These are phyloP conservation scores for Ophiostoma novo-ulmi DNA, from an alignment of 2,329 filamentous ascomycete species.

Conservation along the genomic window DNA sequence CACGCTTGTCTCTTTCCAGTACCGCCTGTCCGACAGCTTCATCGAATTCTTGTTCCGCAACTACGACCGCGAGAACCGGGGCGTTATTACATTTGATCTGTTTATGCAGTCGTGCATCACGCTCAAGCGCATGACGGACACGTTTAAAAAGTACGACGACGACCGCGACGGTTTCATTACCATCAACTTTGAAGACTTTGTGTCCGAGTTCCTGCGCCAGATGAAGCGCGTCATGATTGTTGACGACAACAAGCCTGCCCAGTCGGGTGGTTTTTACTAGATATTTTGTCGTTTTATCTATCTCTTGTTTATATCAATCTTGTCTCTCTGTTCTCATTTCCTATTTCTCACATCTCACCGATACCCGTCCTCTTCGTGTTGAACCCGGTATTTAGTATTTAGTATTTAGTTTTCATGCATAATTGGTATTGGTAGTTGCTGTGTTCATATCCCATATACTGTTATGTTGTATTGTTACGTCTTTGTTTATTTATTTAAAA, in stretches of 20 bases:
- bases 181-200: slow-evolving; percentile 74
- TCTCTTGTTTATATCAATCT: too few relatives aligned
- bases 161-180: slow-evolving; percentile 92
- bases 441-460: not conserved
- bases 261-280: not conserved
- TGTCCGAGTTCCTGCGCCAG: slow-evolving; percentile 63
- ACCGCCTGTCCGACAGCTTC: slow-evolving; percentile 79
- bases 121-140: slow-evolving; percentile 96
- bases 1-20: slow-evolving; percentile 87
- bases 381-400: not conserved
- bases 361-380: not conserved
- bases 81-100: slow-evolving; percentile 82
- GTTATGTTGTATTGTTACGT: not conserved
- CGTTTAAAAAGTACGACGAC: slow-evolving; percentile 98
- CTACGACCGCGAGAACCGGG: slow-evolving; percentile 71
- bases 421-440: not conserved
- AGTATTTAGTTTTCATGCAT: not conserved
- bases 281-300: not conserved
- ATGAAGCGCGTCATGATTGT: slow-evolving; percentile 38
- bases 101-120: slow-evolving; percentile 98
- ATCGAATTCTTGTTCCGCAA: slow-evolving; percentile 79
- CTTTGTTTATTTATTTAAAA: not conserved
- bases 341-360: not conserved
- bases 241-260: slow-evolving; percentile 17
- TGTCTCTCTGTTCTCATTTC: not conserved